A percentile compares a stretch with the other conserved stretches of the same genome.
phyloP scores from a whole-genome alignment of 2,329 filamentous ascomycete species.

The Penicillium sumatraense region DNA sequence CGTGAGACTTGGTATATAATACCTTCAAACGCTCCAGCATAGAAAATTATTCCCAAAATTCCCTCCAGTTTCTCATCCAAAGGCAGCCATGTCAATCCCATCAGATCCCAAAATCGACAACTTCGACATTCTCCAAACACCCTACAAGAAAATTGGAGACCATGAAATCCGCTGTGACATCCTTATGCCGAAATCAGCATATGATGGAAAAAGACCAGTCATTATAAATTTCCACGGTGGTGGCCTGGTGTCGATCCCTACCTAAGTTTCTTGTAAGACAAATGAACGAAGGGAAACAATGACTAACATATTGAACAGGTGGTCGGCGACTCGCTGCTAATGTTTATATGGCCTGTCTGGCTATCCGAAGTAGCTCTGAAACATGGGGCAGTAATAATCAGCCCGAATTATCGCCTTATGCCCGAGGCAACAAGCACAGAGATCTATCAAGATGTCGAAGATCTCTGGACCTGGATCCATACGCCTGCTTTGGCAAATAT shows the following conservation, averaged over 20 bases:
- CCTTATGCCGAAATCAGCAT: conserved; percentile 44
- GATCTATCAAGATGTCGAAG: conserved; percentile 52
- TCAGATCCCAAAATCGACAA: conserved; percentile 32
- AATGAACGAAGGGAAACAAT: conserved; percentile 4
- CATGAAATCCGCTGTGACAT: conserved; percentile 42
- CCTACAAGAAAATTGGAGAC: conserved; percentile 47
- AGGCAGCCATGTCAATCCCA: conserved; percentile 12
- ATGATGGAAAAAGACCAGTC: conserved; percentile 42
- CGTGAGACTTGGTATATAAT: no score
- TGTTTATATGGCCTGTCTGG: conserved; percentile 38
- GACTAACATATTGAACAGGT: conserved; percentile 25
- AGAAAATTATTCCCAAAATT: no score
- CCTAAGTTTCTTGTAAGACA: background rate
- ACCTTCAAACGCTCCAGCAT: no score
- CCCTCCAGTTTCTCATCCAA: background rate
- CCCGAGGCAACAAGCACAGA: conserved; percentile 54
- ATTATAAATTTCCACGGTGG: conserved; percentile 53
- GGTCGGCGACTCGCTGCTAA: conserved; percentile 32
- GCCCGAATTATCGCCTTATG: conserved; percentile 57
- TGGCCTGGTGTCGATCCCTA: conserved; percentile 39
- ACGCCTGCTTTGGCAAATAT: conserved; percentile 14
- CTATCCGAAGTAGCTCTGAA: conserved; percentile 45
- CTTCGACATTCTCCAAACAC: conserved; percentile 45
- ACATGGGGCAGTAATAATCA: conserved; percentile 51
- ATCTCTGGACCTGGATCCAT: conserved; percentile 55